A percentile compares a stretch with the other conserved stretches of the same genome.
phyloP scores from a whole-genome alignment of 139 green algal genomes.

The Yamagishiella unicocca region DNA sequence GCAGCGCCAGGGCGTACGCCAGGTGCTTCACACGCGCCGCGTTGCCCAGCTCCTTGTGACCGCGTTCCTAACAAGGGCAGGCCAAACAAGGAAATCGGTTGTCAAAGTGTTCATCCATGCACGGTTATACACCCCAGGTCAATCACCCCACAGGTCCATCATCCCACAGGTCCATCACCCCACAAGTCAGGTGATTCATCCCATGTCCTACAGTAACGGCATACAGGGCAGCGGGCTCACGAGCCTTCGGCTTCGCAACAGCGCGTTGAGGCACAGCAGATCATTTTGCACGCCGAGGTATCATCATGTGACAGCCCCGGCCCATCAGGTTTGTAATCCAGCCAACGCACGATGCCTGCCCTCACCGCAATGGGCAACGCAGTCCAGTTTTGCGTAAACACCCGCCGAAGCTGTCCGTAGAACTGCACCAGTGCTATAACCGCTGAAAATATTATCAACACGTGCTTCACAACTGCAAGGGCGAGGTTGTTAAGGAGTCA shows the following conservation, averaged over 20 bases:
- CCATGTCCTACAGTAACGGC: too few species aligned
- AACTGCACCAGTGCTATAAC: slow-evolving; percentile 19
- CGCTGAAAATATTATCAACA: slow-evolving; percentile 41
- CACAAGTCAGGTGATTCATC: too few species aligned
- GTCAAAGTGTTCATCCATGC: too few species aligned
- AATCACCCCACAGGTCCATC: too few species aligned
- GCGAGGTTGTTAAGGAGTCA: not conserved
- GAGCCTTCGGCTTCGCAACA: too few species aligned
- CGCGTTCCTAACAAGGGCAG: slow-evolving; percentile 64
- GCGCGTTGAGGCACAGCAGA: too few species aligned
- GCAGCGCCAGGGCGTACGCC: slow-evolving; percentile 45
- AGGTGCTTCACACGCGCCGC: slow-evolving; percentile 68
- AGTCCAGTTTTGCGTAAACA: slow-evolving; percentile 21
- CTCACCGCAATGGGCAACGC: slow-evolving; percentile 42
- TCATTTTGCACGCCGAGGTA: too few species aligned
- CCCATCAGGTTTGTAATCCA: too few species aligned
- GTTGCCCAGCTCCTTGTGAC: slow-evolving; percentile 79
- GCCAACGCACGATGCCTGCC: not conserved
- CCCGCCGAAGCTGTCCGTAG: slow-evolving; percentile 47
- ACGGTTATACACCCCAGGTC: too few species aligned
- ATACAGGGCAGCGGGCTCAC: too few species aligned
- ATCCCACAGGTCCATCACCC: too few species aligned
- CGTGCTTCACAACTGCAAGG: slow-evolving; percentile 35
- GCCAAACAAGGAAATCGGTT: not conserved
- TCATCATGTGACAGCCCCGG: too few species aligned